Evolutionary conservation across 495 filamentous ascomycete species (phyloP).

Genomic region (Penicillium canescens): DNA sequence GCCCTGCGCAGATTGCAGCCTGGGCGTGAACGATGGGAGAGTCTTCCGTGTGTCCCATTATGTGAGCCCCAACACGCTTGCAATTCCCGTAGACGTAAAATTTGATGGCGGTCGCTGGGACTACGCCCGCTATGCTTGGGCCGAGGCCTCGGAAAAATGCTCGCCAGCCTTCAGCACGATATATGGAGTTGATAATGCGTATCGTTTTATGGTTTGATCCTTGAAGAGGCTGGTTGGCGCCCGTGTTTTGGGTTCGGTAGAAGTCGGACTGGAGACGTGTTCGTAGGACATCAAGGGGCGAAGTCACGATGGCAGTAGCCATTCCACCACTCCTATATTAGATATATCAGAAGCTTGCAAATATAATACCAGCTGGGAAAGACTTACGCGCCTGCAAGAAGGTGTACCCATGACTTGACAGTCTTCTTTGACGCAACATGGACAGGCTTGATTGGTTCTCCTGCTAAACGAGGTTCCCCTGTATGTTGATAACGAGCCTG

Average conservation of each 20-base stretch:
- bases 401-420: constrained; percentile 66
- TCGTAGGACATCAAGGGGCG: constrained; percentile 85
- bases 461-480: too few relatives aligned
- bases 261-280: constrained; percentile 88
- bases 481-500: too few relatives aligned
- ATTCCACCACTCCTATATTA: constrained; percentile 73
- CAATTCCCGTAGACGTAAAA: constrained; percentile 90
- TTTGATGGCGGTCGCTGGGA: constrained; percentile 83
- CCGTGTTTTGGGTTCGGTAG: constrained; percentile 52
- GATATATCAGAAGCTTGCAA: constrained; percentile 5
- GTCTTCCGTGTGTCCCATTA: constrained; percentile 65
- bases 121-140: constrained; percentile 82
- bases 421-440: constrained; percentile 15
- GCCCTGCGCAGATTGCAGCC: constrained; percentile 70
- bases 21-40: constrained; percentile 70
- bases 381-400: constrained; percentile 82
- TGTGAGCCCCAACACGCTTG: constrained; percentile 70
- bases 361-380: constrained; percentile 10
- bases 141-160: constrained; percentile 88
- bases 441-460: constrained; percentile 4
- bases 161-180: constrained; percentile 74
- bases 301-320: constrained; percentile 78
- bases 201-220: constrained; percentile 70
- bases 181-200: constrained; percentile 76
- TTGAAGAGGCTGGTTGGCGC: constrained; percentile 12